phyloP scores from a whole-genome alignment of 2,329 filamentous ascomycete genomes.

The Botryosphaeria dothidea region DNA sequence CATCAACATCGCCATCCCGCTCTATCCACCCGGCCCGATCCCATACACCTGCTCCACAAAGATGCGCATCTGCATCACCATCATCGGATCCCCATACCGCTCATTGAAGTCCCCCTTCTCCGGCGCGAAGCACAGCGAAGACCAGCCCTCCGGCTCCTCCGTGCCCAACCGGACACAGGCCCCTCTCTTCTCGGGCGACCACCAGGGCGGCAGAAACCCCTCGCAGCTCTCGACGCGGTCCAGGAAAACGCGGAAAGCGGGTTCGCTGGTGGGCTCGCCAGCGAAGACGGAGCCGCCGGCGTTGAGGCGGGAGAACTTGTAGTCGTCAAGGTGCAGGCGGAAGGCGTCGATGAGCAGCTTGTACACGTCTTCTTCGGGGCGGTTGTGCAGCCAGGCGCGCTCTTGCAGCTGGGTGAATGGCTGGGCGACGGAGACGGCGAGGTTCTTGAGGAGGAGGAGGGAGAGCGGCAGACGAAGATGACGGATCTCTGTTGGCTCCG shows the following conservation, averaged over 20 bases:
- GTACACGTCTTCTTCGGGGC: constrained; percentile 28
- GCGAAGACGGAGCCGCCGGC: constrained; percentile 26
- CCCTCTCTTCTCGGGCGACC: constrained; percentile 24
- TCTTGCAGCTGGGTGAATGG: constrained; percentile 28
- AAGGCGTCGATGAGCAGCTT: constrained; percentile 34
- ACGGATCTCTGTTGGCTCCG: too few species aligned
- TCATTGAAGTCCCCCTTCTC: constrained; percentile 25
- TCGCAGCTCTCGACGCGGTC: constrained; percentile 9
- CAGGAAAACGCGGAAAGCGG: constrained; percentile 27
- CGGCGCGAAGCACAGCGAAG: constrained; percentile 22
- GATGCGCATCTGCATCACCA: constrained; percentile 33
- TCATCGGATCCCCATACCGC: constrained; percentile 27
- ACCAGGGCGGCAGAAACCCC: constrained; percentile 29
- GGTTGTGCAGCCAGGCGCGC: constrained; percentile 30
- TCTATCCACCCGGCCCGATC: constrained; percentile 22
- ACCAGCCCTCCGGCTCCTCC: constrained; percentile 21
- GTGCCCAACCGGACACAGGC: constrained; percentile 27
- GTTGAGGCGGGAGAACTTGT: constrained; percentile 3
- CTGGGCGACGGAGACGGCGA: constrained; percentile 26
- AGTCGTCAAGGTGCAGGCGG: constrained; percentile 27
- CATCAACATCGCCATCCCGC: constrained; percentile 23
- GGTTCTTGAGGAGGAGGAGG: constrained; percentile 7
- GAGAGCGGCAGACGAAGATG: too few species aligned
- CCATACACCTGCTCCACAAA: constrained; percentile 27
- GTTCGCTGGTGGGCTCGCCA: constrained; percentile 23